phyloP scores from a whole-genome alignment of 352 stramenopile genomes.

The Pythium dissimile region DNA sequence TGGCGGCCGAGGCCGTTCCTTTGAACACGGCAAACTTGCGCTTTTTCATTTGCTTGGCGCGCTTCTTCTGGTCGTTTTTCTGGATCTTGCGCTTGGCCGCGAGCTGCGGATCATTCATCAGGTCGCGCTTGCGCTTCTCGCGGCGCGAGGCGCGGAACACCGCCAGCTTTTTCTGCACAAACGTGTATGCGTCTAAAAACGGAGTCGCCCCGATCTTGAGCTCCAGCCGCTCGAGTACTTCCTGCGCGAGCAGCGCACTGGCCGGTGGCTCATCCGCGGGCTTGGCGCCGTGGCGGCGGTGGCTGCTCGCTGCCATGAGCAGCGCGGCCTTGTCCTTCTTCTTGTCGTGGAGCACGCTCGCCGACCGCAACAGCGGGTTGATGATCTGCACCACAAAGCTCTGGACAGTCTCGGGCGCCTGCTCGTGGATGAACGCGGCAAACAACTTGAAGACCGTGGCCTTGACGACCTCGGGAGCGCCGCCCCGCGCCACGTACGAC shows the following conservation, averaged over 20 bases:
- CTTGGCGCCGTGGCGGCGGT: background rate
- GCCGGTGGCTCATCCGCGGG: conserved; percentile 32
- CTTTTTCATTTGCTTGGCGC: conserved; percentile 83
- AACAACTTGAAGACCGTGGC: conserved; percentile 84
- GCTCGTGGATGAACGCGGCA: conserved; percentile 61
- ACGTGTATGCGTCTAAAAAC: conserved; percentile 82
- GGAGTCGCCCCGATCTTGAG: conserved; percentile 58
- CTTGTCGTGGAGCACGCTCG: conserved; percentile 48
- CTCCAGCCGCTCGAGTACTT: conserved; percentile 87
- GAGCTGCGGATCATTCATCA: conserved; percentile 68
- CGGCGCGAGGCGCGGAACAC: conserved; percentile 69
- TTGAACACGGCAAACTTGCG: conserved; percentile 87
- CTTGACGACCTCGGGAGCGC: conserved; percentile 52
- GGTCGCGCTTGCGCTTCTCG: conserved; percentile 73
- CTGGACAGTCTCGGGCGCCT: conserved; percentile 42
- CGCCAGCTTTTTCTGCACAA: conserved; percentile 80
- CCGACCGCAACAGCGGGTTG: conserved; percentile 75
- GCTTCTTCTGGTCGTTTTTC: conserved; percentile 84
- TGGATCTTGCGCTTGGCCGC: conserved; percentile 77
- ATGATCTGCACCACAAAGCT: conserved; percentile 78
- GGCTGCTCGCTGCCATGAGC: conserved; percentile 9
- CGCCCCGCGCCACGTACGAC: conserved; percentile 68
- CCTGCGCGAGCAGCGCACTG: conserved; percentile 64
- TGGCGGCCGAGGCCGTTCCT: conserved; percentile 60
- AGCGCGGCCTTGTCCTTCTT: conserved; percentile 33